phyloP scores from a whole-genome alignment of 768 basidiomycete genomes.

The Rickenella mellea region DNA sequence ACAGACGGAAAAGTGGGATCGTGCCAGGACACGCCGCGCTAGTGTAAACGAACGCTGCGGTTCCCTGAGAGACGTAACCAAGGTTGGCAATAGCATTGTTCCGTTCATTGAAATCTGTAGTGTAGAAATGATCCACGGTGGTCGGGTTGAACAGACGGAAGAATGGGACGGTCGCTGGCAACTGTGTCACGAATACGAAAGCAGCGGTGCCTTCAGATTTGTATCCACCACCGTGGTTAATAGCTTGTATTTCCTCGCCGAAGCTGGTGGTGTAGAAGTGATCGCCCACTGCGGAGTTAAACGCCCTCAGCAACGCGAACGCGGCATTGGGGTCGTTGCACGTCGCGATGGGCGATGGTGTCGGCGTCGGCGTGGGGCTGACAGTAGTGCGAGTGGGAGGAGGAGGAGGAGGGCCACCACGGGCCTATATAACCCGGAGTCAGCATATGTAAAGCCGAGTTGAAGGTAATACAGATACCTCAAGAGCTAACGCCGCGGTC shows the following conservation, averaged over 20 bases:
- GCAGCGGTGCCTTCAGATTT: conserved; percentile 7
- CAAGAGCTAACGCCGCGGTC: too few species aligned
- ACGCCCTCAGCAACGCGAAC: conserved; percentile 12
- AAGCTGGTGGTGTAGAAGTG: conserved; percentile 13
- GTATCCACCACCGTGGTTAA: conserved; percentile 7
- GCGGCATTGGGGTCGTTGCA: too few species aligned
- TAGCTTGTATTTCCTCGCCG: conserved; percentile 6
- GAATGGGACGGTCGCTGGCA: conserved; percentile 10
- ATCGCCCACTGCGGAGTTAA: conserved; percentile 6
- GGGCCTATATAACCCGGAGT: too few species aligned
- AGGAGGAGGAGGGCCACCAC: too few species aligned
- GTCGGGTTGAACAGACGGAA: conserved; percentile 10
- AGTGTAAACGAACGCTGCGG: conserved; percentile 10
- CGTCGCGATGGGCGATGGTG: too few species aligned
- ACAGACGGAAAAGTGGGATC: conserved; percentile 13
- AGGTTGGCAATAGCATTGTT: conserved; percentile 7
- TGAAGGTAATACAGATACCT: too few species aligned
- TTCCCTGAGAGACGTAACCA: conserved; percentile 7
- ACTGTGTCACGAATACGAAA: too few species aligned
- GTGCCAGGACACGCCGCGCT: conserved; percentile 12
- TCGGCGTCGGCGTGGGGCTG: too few species aligned
- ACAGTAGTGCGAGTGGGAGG: too few species aligned
- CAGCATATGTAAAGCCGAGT: too few species aligned
- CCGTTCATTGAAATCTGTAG: conserved; percentile 7
- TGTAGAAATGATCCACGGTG: conserved; percentile 13